Conservation (phyloP, 306 rosid species). For the Prunus mongolica region DNA sequence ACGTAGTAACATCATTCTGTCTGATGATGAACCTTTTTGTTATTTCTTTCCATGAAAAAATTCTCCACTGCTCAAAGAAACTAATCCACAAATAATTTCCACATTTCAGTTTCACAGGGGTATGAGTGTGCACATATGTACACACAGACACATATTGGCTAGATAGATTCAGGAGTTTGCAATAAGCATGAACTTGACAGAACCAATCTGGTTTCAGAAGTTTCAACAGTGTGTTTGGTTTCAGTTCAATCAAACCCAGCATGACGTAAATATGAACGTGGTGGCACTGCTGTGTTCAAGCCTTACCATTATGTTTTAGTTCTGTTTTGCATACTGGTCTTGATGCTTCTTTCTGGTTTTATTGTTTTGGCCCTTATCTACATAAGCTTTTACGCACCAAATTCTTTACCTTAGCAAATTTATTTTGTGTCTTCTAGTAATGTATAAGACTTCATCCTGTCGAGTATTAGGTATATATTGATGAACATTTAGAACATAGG, state of each 20-base stretch:
- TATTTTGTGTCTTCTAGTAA: background rate
- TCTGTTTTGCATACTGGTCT: background rate
- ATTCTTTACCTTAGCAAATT: background rate
- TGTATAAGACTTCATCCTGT: background rate
- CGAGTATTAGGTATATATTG: background rate
- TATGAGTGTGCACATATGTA: background rate
- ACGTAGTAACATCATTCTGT: background rate
- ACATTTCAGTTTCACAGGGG: background rate
- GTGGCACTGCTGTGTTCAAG: background rate
- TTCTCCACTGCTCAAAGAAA: background rate
- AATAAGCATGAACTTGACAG: background rate
- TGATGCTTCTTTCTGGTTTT: background rate
- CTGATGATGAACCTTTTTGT: background rate
- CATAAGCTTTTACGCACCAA: background rate
- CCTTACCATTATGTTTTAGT: background rate
- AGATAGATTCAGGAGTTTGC: background rate
- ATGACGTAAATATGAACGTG: no score
- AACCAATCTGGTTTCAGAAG: background rate
- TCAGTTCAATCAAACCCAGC: no score
- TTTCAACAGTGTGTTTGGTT: background rate
- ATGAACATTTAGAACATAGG: background rate
- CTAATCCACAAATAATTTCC: background rate
- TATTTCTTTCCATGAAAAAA: background rate
- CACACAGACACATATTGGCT: background rate
- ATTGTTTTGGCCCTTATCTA: background rate